Base-by-base conservation (phyloP, 2,329 filamentous ascomycete genomes). In the Aspergillus oerlinghausenensis region DNA sequence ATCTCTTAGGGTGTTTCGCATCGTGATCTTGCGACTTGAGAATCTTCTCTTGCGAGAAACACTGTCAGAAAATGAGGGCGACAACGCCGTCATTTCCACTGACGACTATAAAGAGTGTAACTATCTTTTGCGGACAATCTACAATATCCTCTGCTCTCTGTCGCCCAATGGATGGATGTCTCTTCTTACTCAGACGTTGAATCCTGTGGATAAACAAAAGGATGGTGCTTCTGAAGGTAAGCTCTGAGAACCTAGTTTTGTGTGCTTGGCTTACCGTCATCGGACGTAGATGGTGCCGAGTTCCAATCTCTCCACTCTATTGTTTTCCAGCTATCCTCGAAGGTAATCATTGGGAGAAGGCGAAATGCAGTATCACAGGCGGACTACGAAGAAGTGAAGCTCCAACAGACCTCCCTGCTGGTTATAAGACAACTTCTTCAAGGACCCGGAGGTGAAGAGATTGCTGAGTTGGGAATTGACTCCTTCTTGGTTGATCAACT, bases 51-150 rank as follows among this genome's bases (percentile, higher is more conserved):
- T 67, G 23, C 63, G 65, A 48, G 60, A 62, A 49, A 64, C 62
- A 11, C 60, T 54, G 7, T 50, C 49, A 35, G 61, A 64, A 45
- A 48, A 55, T 9, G 55, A 57, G 32, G 55, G 59, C 6, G 80
- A 84, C 57, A 76, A 74, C 3, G 77, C 80, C 48, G 80, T 85
- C 6, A 59, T 72, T 26, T 68, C 66, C 4, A 55, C 63, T 1
- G 85, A 91, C 60, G 89, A 95, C 62, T 79, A 92, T 7, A 88
- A 89, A 59, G 82, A 92, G 55, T 90, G 87, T 59, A 76, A 90
- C 2, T 95, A 96, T 70, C 88, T 93, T 65, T 75, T 97, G 21
- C 84, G 84, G 52, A 88, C 88, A 2, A 72, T 96, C 1, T 86
- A 86, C 4, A 88, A 90, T 62, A 81, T 95, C 26, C 75, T 96